These are phyloP conservation scores for Exobasidium rhododendri DNA, from an alignment of 1,284 basidiomycete species.

Conservation along the genomic window DNA sequence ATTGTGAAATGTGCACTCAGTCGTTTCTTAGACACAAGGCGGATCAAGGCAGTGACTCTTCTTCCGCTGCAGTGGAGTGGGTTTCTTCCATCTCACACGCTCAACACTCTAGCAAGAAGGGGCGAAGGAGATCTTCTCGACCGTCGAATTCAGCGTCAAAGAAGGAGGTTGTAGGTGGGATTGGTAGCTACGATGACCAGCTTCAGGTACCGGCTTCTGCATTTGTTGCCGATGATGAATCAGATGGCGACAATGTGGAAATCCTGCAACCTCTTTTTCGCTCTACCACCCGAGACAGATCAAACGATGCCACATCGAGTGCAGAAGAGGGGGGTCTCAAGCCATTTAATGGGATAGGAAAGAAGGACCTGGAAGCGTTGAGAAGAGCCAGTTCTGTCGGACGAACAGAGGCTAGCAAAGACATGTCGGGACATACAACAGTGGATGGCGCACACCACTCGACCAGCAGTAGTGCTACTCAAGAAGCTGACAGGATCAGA, in stretches of 20 bases:
- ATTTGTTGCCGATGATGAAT: neutral
- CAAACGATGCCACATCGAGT: neutral
- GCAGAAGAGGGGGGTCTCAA: neutral
- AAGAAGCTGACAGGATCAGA: conserved; percentile 15
- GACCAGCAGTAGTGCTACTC: neutral
- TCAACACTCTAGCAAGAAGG: conserved; percentile 6
- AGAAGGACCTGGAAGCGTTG: conserved; percentile 39
- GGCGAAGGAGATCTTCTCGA: neutral
- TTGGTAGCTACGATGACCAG: conserved; percentile 2
- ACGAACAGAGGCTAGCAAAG: neutral
- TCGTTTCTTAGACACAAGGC: neutral
- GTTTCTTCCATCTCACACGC: conserved; percentile 21
- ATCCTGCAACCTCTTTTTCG: neutral
- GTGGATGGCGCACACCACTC: conserved; percentile 10
- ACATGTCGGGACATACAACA: conserved; percentile 15
- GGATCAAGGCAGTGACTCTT: neutral
- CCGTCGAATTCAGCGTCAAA: neutral
- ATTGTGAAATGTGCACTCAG: conserved; percentile 14
- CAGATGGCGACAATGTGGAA: neutral
- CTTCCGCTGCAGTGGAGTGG: conserved; percentile 25
- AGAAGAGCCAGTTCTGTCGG: conserved; percentile 9
- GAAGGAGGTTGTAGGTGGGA: neutral
- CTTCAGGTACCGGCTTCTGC: conserved; percentile 4
- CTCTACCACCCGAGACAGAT: neutral
- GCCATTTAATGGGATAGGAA: conserved; percentile 24